These are phyloP conservation scores for Thielaviopsis euricoi DNA, from an alignment of 2,329 filamentous ascomycete species.

Conservation along the genomic window DNA sequence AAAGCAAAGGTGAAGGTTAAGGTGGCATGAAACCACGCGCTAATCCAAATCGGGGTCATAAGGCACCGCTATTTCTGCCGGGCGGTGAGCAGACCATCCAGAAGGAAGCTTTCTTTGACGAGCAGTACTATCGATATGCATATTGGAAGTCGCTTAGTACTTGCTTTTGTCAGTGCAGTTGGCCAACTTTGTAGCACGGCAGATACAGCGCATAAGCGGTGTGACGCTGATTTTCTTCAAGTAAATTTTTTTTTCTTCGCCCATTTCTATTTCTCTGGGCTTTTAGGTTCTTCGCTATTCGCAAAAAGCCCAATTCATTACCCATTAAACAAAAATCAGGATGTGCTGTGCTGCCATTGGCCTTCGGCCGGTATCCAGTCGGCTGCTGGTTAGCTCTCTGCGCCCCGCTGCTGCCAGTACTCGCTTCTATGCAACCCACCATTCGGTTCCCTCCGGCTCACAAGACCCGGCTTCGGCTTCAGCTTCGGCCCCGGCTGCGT, in stretches of 20 bases:
- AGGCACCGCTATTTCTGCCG: constrained; percentile 20
- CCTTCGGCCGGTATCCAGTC: constrained; percentile 11
- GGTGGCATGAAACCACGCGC: constrained; percentile 26
- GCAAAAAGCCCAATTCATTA: neutral
- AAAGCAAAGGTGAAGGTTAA: constrained; percentile 18
- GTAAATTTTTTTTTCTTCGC: neutral
- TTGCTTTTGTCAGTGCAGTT: neutral
- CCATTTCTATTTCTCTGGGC: neutral
- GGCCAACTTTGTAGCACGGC: neutral
- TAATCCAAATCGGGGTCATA: constrained; percentile 19
- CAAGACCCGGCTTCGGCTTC: neutral
- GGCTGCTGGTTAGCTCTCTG: constrained; percentile 20
- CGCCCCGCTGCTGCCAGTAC: constrained; percentile 16
- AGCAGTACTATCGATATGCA: neutral
- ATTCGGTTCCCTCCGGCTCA: constrained; percentile 22
- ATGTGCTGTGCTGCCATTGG: neutral
- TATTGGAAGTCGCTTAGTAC: neutral
- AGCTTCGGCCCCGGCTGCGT: neutral
- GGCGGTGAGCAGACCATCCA: constrained; percentile 19
- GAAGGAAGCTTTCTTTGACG: neutral
- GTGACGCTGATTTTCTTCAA: neutral
- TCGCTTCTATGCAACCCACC: constrained; percentile 44
- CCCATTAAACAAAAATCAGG: neutral
- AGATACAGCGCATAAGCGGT: too few relatives aligned
- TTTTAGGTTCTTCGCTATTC: neutral